Evolutionary conservation across 805 yeast genomes (phyloP).

Genomic region (Ogataea allantospora): DNA sequence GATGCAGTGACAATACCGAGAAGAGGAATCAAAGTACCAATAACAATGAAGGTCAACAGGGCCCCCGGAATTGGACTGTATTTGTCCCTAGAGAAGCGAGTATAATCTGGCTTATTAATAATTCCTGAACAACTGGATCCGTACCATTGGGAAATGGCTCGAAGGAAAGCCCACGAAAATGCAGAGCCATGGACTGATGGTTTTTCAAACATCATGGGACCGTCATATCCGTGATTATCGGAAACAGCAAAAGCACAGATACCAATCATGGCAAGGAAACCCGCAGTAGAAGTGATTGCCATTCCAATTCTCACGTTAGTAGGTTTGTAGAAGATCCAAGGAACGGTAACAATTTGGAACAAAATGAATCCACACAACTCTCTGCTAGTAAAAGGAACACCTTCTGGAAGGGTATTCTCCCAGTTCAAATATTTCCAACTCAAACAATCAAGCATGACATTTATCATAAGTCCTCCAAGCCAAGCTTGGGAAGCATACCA

Average conservation of each 20-base stretch:
- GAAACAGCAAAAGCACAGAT: slow-evolving; percentile 31
- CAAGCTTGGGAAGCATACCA: slow-evolving; percentile 48
- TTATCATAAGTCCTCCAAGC: slow-evolving; percentile 45
- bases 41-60: slow-evolving; percentile 29
- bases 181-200: slow-evolving; percentile 4
- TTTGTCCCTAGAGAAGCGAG: slow-evolving; percentile 13
- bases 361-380: slow-evolving; percentile 43
- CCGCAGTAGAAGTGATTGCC: slow-evolving; percentile 1
- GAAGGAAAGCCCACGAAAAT: slow-evolving; percentile 20
- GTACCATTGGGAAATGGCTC: background rate
- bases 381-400: slow-evolving; percentile 39
- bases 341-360: slow-evolving; percentile 44
- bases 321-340: slow-evolving; percentile 43
- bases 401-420: slow-evolving; percentile 39
- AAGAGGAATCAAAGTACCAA: slow-evolving; percentile 42
- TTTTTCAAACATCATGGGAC: slow-evolving; percentile 23
- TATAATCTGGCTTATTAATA: slow-evolving; percentile 1
- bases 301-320: slow-evolving; percentile 25
- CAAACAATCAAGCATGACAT: slow-evolving; percentile 38
- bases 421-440: slow-evolving; percentile 38
- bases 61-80: slow-evolving; percentile 9
- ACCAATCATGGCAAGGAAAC: slow-evolving; percentile 25
- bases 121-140: background rate
- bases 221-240: slow-evolving; percentile 31
- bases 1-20: slow-evolving; percentile 47